A percentile compares a stretch with the other conserved stretches of the same genome.
Conservation (phyloP, 2,329 filamentous ascomycete species). For the Colletotrichum caudatum region DNA sequence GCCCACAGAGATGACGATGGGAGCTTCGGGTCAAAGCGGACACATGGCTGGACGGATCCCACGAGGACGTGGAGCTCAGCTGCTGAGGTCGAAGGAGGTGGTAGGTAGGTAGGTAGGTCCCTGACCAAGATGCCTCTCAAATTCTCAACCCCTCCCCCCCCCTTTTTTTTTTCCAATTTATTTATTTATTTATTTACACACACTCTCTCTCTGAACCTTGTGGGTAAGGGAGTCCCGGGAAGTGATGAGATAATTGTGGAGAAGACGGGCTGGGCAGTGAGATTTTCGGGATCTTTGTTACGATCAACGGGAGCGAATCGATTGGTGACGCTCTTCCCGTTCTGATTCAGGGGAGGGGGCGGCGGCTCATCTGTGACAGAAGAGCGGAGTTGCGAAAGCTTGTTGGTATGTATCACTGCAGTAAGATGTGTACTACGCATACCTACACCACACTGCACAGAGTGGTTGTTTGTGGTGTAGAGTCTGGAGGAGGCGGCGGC, state of each 20-base stretch:
- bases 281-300: slow-evolving; percentile 17
- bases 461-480: background rate
- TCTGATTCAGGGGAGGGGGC: slow-evolving; percentile 26
- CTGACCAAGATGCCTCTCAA: background rate
- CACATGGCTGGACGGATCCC: background rate
- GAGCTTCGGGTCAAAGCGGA: background rate
- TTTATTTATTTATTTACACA: too few relatives aligned
- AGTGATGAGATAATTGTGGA: background rate
- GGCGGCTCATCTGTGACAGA: background rate
- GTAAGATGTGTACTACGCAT: background rate
- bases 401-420: background rate
- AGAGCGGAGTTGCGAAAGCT: slow-evolving; percentile 11
- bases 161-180: too few relatives aligned
- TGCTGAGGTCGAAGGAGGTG: too few relatives aligned
- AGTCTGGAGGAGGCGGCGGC: slow-evolving; percentile 1
- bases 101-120: too few relatives aligned
- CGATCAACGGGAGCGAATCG: slow-evolving; percentile 30
- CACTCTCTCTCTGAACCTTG: background rate
- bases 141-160: too few relatives aligned
- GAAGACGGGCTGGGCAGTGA: slow-evolving; percentile 11
- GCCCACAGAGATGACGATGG: slow-evolving; percentile 1
- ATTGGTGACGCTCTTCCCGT: slow-evolving; percentile 10
- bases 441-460: too few relatives aligned
- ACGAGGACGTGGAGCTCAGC: background rate
- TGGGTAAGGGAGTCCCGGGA: background rate